Conservation (phyloP, 1,284 basidiomycete species). For the Ganoderma boninense region DNA sequence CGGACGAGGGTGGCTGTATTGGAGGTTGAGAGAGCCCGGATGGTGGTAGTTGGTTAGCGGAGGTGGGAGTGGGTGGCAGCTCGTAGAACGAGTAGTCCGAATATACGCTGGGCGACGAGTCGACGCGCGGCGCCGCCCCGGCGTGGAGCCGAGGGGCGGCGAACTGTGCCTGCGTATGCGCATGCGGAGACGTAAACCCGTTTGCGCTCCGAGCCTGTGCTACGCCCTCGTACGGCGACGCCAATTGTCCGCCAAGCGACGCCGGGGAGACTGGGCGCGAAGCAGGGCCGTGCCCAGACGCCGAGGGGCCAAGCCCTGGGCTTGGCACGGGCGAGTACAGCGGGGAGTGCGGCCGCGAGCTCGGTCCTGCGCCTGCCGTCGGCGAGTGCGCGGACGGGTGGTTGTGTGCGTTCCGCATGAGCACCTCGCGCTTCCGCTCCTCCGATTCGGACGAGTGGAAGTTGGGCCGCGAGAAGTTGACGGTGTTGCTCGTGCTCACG, state of each 20-base stretch:
- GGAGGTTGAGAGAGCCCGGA: background rate
- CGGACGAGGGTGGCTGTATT: background rate
- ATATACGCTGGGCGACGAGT: constrained; percentile 59
- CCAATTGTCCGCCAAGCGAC: constrained; percentile 15
- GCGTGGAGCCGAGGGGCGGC: constrained; percentile 5
- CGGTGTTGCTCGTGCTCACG: constrained; percentile 26
- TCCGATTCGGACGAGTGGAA: constrained; percentile 45
- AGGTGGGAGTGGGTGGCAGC: constrained; percentile 40
- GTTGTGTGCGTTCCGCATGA: constrained; percentile 61
- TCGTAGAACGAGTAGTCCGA: constrained; percentile 74
- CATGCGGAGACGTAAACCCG: constrained; percentile 12
- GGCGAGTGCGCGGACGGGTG: constrained; percentile 21
- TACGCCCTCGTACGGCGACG: background rate
- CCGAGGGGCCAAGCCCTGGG: constrained; percentile 21
- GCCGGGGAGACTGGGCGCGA: constrained; percentile 25
- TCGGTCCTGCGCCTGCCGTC: background rate
- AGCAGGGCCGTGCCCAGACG: background rate
- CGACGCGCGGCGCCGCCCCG: constrained; percentile 11
- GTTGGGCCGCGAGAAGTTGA: constrained; percentile 65
- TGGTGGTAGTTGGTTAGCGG: constrained; percentile 11
- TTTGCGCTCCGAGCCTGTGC: too few relatives aligned
- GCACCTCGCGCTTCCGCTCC: constrained; percentile 64
- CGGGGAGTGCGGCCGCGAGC: constrained; percentile 12
- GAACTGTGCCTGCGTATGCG: constrained; percentile 7
- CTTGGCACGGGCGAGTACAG: constrained; percentile 21